These are phyloP conservation scores for Aspergillus hortae DNA, from an alignment of 2,329 filamentous ascomycete species.

Conservation along the genomic window DNA sequence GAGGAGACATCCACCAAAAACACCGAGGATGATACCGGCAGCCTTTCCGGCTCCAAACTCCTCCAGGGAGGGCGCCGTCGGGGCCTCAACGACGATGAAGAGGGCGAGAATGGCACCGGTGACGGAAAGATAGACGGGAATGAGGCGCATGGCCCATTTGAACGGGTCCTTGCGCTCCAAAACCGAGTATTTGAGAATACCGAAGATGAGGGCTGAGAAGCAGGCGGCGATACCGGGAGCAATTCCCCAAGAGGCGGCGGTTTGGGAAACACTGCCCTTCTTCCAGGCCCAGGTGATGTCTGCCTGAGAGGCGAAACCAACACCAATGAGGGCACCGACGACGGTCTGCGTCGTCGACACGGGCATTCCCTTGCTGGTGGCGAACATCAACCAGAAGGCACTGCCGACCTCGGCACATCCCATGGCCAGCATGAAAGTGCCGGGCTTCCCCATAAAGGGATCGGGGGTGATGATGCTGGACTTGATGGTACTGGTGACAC, in stretches of 20 bases:
- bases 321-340: slow-evolving; percentile 34
- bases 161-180: slow-evolving; percentile 49
- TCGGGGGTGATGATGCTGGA: slow-evolving; percentile 41
- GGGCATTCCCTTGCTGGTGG: slow-evolving; percentile 35
- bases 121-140: slow-evolving; percentile 48
- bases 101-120: slow-evolving; percentile 52
- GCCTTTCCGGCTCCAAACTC: slow-evolving; percentile 24
- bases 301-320: slow-evolving; percentile 22
- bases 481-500: slow-evolving; percentile 44
- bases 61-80: slow-evolving; percentile 20
- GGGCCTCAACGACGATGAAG: slow-evolving; percentile 53
- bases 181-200: slow-evolving; percentile 48
- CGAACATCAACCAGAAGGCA: slow-evolving; percentile 36
- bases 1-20: slow-evolving; percentile 23
- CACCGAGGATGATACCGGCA: slow-evolving; percentile 23
- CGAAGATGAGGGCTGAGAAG: slow-evolving; percentile 50
- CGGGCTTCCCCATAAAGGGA: slow-evolving; percentile 33
- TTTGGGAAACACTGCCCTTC: slow-evolving; percentile 44
- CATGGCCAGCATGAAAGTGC: slow-evolving; percentile 40
- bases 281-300: slow-evolving; percentile 34
- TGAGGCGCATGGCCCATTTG: slow-evolving; percentile 48
- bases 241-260: slow-evolving; percentile 49
- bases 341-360: slow-evolving; percentile 43
- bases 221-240: slow-evolving; percentile 47
- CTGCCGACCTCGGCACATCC: slow-evolving; percentile 32